Base-by-base conservation (phyloP, 345 rosid species). In the Eucalyptus virginea region DNA sequence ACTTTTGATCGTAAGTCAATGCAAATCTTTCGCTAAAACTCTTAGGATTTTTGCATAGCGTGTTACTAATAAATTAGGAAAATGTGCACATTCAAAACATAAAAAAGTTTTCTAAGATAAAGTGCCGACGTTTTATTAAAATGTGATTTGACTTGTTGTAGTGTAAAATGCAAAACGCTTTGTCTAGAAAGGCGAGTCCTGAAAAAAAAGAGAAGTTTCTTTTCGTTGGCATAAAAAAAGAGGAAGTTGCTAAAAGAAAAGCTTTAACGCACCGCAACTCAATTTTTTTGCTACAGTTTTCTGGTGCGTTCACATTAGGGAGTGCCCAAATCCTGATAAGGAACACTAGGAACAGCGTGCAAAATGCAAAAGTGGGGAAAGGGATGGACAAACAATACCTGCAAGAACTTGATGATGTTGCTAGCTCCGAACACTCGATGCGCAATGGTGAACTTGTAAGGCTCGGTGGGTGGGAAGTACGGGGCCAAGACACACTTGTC, bases 341-440 rank as follows among this genome's bases (percentile, higher is more conserved):
- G 40, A 65, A 65, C 6, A 65, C 40, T 15, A 16, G 34, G 77
- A 65, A n/a, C 40, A n/a, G 40, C 3, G 37, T 65, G 77, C 30
- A 56, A 62, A n/a, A 52, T 52, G 58, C 26, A 21, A 65, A 65
- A 16, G 34, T 65, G 77, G 77, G 40, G 47, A 60, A 37, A 50
- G 6, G 45, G 69, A 11, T 10, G 24, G 87, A 52, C 24, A 34
- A 45, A 51, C 85, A 5, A 15, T 89, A 93, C 94, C 93, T 93
- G 94, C 80, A 93, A 89, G 92, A 93, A 93, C 91, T 93, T 93
- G 89, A 92, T 93, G 88, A 93, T 90, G 92, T 93, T 93, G 92
- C 94, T 93, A 81, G 94, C 93, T 8, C 94, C 94, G 30, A 93
- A 93, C 32, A 93, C 94, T 17, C 94, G 88, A 72, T 93, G 94